Percentiles rank a stretch among this genome's conserved stretches.
Evolutionary conservation across 1,284 basidiomycete genomes (phyloP).

Genomic region (Sporisorium iseilematis-ciliati): DNA sequence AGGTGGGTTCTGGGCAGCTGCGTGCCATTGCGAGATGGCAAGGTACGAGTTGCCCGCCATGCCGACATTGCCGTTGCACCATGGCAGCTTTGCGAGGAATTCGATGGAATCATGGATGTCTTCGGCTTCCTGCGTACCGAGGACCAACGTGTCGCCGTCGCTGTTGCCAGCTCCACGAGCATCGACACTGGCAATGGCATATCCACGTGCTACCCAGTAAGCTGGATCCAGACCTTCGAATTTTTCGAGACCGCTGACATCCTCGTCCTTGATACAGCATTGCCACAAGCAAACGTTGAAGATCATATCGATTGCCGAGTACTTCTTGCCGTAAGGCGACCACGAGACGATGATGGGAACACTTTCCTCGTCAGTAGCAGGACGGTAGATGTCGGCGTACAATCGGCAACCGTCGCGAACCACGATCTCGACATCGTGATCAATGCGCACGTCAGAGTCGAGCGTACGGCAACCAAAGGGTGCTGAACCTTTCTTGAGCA

Average conservation of each 20-base stretch:
- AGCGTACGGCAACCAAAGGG: conserved; percentile 12
- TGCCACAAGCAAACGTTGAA: conserved; percentile 20
- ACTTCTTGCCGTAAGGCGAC: conserved; percentile 60
- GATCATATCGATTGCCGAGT: conserved; percentile 29
- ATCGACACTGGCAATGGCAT: conserved; percentile 61
- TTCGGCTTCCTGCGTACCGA: conserved; percentile 33
- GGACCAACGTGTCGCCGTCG: conserved; percentile 38
- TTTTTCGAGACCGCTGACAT: conserved; percentile 55
- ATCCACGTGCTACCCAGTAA: conserved; percentile 56
- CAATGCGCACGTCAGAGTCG: conserved; percentile 45
- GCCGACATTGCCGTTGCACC: conserved; percentile 52
- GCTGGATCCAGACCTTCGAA: conserved; percentile 67
- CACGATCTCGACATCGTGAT: conserved; percentile 51
- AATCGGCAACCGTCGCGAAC: conserved; percentile 61
- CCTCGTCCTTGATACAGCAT: conserved; percentile 39
- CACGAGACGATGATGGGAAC: conserved; percentile 57
- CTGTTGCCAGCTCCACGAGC: conserved; percentile 51
- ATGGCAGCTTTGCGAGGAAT: conserved; percentile 35
- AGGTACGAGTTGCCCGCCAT: conserved; percentile 60
- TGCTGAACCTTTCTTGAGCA: conserved; percentile 17
- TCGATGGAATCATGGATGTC: conserved; percentile 57
- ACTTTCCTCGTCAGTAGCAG: conserved; percentile 34
- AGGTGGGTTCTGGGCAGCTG: conserved; percentile 56
- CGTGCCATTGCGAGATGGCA: conserved; percentile 56
- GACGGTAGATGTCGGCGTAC: conserved; percentile 61